phyloP scores from a whole-genome alignment of 441 rosid species.

The Croton setiger region DNA sequence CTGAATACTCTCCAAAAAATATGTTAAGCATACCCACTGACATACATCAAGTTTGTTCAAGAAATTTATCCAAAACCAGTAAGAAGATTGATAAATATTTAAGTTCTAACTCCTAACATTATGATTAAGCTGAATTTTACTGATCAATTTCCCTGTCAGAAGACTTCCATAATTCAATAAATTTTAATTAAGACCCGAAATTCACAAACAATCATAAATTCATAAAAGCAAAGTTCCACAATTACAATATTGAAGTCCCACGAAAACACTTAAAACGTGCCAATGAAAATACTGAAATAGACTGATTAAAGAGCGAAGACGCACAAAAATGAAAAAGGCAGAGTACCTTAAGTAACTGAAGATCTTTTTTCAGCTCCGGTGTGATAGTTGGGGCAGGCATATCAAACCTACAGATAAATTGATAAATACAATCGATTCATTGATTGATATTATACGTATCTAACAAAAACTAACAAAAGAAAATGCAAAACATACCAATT shows the following conservation, averaged over 20 bases:
- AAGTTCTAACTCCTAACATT: neutral
- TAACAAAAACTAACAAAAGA: neutral
- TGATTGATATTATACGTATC: neutral
- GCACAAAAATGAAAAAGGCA: neutral
- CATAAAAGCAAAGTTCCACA: too few species aligned
- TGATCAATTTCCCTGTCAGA: neutral
- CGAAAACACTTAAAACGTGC: too few species aligned
- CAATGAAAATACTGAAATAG: too few species aligned
- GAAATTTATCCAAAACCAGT: too few species aligned
- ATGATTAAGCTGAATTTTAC: neutral
- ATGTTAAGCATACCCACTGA: neutral
- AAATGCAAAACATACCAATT: slow-evolving; percentile 40
- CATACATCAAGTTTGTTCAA: too few species aligned
- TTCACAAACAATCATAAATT: neutral
- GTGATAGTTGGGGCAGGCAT: slow-evolving; percentile 92
- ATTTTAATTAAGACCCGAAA: neutral
- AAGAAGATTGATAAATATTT: neutral
- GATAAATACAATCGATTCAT: neutral
- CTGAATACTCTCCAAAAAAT: too few species aligned
- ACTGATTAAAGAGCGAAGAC: neutral
- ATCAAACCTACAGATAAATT: slow-evolving; percentile 57
- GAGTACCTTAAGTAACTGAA: slow-evolving; percentile 77
- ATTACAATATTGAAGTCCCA: too few species aligned
- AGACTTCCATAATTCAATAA: neutral
- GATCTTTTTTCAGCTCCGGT: slow-evolving; percentile 81